Evolutionary conservation across 192 early-diverging fungal species (phyloP).

Genomic region (Geranomyces michiganensis): DNA sequence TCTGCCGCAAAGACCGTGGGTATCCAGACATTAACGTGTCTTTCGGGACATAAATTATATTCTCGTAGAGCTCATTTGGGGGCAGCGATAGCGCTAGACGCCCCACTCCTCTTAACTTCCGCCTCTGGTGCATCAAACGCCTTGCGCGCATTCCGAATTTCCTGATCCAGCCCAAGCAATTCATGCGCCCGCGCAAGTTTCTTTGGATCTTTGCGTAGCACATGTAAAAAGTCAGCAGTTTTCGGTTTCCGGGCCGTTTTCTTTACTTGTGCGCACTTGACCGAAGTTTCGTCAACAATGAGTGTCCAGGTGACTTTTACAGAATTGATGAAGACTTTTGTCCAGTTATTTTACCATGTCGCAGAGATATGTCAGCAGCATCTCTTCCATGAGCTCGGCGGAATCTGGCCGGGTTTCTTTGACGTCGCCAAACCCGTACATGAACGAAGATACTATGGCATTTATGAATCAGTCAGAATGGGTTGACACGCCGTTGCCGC

Average conservation of each 20-base stretch:
- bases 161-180: constrained; percentile 75
- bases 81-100: background rate
- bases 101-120: constrained; percentile 19
- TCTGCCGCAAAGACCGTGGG: too few relatives aligned
- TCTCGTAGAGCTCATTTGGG: too few relatives aligned
- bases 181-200: constrained; percentile 84
- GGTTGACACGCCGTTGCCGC: background rate
- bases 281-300: background rate
- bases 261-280: constrained; percentile 43
- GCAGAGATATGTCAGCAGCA: constrained; percentile 74
- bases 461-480: background rate
- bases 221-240: constrained; percentile 75
- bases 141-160: constrained; percentile 69
- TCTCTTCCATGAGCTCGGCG: constrained; percentile 80
- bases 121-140: constrained; percentile 49
- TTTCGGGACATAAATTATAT: too few relatives aligned
- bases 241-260: constrained; percentile 62
- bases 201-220: constrained; percentile 76
- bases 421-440: constrained; percentile 89
- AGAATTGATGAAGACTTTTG: background rate
- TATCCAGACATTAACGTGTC: too few relatives aligned
- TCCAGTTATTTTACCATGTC: constrained; percentile 62
- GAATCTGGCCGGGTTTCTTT: constrained; percentile 73
- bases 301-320: too few relatives aligned
- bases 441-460: constrained; percentile 52